Percentiles rank a stretch among this genome's conserved stretches.
Conservation (phyloP, 352 stramenopile genomes). For the Phytophthora cactorum region DNA sequence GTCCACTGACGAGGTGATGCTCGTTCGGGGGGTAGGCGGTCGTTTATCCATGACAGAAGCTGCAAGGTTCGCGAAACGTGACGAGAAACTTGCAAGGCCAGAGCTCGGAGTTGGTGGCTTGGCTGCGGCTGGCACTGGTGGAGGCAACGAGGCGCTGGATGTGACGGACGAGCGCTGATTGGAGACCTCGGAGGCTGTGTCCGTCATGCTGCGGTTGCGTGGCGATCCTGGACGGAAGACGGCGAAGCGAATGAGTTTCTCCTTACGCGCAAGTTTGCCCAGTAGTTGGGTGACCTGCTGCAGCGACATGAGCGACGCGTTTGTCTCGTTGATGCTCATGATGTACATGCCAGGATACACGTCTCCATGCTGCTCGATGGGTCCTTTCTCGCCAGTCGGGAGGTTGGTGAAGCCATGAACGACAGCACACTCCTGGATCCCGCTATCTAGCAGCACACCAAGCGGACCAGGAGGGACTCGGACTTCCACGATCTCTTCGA, state of each 20-base stretch:
- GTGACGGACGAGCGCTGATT: slow-evolving; percentile 47
- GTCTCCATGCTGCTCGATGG: slow-evolving; percentile 67
- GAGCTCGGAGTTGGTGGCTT: slow-evolving; percentile 45
- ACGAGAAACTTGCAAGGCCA: slow-evolving; percentile 44
- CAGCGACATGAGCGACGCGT: slow-evolving; percentile 84
- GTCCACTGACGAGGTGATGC: slow-evolving; percentile 24
- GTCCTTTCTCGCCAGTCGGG: slow-evolving; percentile 58
- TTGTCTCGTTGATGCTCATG: slow-evolving; percentile 88
- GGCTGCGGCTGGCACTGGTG: slow-evolving; percentile 40
- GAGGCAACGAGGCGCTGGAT: slow-evolving; percentile 40
- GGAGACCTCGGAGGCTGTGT: slow-evolving; percentile 56
- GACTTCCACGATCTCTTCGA: slow-evolving; percentile 80
- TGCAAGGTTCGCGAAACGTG: slow-evolving; percentile 69
- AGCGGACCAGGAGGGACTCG: slow-evolving; percentile 73
- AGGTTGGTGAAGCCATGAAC: slow-evolving; percentile 84
- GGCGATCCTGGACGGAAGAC: slow-evolving; percentile 66
- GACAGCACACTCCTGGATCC: slow-evolving; percentile 80
- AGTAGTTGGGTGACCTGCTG: slow-evolving; percentile 73
- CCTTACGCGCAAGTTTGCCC: slow-evolving; percentile 74
- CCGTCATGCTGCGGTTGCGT: slow-evolving; percentile 44
- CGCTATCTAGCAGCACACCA: slow-evolving; percentile 77
- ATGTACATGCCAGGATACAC: slow-evolving; percentile 86
- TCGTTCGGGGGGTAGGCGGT: slow-evolving; percentile 37
- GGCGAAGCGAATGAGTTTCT: slow-evolving; percentile 84
- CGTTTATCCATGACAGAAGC: slow-evolving; percentile 63